Evolutionary conservation across 139 green algal genomes (phyloP).

Genomic region (Mychonastes homosphaera): DNA sequence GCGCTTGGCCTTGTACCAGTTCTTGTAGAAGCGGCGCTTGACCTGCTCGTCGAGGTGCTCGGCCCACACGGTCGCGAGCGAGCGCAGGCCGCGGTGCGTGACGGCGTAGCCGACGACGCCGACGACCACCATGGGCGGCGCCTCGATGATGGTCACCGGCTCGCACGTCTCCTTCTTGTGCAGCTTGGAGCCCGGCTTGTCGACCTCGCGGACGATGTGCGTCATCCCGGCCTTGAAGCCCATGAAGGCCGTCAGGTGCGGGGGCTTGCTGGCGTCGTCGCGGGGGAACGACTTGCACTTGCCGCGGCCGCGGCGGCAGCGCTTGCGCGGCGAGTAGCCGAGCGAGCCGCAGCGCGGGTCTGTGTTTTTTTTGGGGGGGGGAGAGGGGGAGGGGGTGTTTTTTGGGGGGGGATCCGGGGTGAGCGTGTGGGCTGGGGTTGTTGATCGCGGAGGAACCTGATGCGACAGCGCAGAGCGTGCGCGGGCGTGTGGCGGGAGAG

Average conservation of each 20-base stretch:
- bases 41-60: slow-evolving; percentile 93
- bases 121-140: slow-evolving; percentile 93
- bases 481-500: no score
- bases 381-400: no score
- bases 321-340: slow-evolving; percentile 98
- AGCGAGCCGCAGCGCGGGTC: slow-evolving; percentile 89
- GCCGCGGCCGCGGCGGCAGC: slow-evolving; percentile 79
- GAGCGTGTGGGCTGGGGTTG: no score
- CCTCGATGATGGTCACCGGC: slow-evolving; percentile 94
- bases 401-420: no score
- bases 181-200: slow-evolving; percentile 98
- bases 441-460: no score
- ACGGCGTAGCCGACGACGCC: slow-evolving; percentile 95
- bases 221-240: slow-evolving; percentile 91
- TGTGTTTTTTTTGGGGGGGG: slow-evolving; percentile 18
- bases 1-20: slow-evolving; percentile 99
- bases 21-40: slow-evolving; percentile 93
- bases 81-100: slow-evolving; percentile 82
- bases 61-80: slow-evolving; percentile 91
- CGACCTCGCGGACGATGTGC: slow-evolving; percentile 96
- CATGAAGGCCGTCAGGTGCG: slow-evolving; percentile 96
- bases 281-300: slow-evolving; percentile 93
- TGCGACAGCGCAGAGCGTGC: no score
- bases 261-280: slow-evolving; percentile 79
- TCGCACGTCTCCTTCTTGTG: slow-evolving; percentile 99